A percentile compares a stretch with the other conserved stretches of the same genome.
Evolutionary conservation across 805 yeast species (phyloP).

Genomic region (Kodamaea jinghongensis): DNA sequence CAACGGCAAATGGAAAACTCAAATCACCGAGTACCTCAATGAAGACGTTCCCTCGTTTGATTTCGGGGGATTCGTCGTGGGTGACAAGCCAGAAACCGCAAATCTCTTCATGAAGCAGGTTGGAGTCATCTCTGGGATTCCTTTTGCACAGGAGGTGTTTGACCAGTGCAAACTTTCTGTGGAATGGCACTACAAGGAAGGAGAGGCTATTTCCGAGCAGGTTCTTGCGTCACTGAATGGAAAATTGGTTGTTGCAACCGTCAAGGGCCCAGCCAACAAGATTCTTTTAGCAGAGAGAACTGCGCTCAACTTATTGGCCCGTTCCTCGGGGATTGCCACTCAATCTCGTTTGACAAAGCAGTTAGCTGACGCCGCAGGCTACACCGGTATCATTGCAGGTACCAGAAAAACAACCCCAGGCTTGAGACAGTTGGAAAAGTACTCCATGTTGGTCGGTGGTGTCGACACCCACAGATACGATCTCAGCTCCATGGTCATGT

Average conservation of each 20-base stretch:
- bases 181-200: conserved; percentile 76
- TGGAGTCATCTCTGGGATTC: conserved; percentile 82
- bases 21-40: conserved; percentile 68
- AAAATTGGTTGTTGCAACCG: conserved; percentile 65
- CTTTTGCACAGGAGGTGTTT: conserved; percentile 85
- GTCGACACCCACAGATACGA: conserved; percentile 92
- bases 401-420: conserved; percentile 99
- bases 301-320: conserved; percentile 74
- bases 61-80: conserved; percentile 95
- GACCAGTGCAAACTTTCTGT: conserved; percentile 67
- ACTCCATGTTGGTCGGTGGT: conserved; percentile 94
- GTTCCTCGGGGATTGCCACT: conserved; percentile 88
- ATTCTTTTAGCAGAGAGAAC: conserved; percentile 83
- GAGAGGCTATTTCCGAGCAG: conserved; percentile 43
- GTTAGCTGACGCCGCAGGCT: conserved; percentile 67
- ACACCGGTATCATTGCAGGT: conserved; percentile 85
- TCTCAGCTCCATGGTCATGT: conserved; percentile 91
- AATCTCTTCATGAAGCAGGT: conserved; percentile 75
- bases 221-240: conserved; percentile 51
- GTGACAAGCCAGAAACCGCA: conserved; percentile 66
- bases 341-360: conserved; percentile 55
- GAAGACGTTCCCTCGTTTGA: conserved; percentile 95
- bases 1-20: conserved; percentile 78
- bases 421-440: conserved; percentile 80
- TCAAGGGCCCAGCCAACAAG: conserved; percentile 77